phyloP scores from a whole-genome alignment of 73 alveolate species.

The Paramecium primaurelia region DNA sequence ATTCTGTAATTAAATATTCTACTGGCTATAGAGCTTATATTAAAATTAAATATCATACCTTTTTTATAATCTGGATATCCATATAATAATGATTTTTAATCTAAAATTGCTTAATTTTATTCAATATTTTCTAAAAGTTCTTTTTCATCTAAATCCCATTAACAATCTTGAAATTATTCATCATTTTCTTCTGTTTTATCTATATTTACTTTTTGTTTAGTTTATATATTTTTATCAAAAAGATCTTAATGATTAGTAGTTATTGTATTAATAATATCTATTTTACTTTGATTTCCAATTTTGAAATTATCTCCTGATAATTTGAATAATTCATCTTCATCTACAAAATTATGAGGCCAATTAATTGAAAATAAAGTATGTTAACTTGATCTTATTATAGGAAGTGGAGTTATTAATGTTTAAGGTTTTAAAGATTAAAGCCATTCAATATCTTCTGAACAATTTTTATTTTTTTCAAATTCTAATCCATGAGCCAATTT shows the following conservation, averaged over 20 bases:
- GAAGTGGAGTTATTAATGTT: background rate
- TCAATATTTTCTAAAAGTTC: background rate
- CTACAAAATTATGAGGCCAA: conserved; percentile 44
- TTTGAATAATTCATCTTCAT: background rate
- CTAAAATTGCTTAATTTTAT: background rate
- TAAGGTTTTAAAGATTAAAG: background rate
- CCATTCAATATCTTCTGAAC: background rate
- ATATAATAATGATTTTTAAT: background rate
- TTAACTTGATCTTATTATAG: background rate
- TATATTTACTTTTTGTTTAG: background rate
- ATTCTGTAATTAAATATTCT: background rate
- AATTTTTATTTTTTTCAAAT: background rate
- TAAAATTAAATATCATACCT: background rate
- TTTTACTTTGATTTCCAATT: background rate
- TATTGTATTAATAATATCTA: background rate
- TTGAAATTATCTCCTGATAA: background rate
- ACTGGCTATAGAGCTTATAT: background rate
- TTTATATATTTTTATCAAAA: background rate
- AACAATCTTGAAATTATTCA: background rate
- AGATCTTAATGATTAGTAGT: background rate
- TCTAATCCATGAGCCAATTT: background rate
- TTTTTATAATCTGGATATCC: conserved; percentile 44
- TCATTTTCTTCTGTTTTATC: background rate
- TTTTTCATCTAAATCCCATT: conserved; percentile 30
- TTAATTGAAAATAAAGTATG: background rate